Evolutionary conservation across 2,329 filamentous ascomycete species (phyloP).

Genomic region (Fusarium xyrophilum): DNA sequence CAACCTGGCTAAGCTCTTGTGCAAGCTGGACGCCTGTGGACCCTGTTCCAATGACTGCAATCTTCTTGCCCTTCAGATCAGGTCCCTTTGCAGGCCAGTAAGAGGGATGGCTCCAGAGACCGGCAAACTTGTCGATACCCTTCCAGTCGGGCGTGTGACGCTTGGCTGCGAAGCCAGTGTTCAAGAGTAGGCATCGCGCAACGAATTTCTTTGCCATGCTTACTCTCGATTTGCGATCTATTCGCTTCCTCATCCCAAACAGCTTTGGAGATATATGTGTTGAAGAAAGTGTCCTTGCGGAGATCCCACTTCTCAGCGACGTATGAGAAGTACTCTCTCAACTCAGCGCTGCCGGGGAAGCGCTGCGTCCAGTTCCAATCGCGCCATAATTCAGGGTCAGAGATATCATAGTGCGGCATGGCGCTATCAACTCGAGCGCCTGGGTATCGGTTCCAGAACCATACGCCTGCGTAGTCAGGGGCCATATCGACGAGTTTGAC

Average conservation of each 20-base stretch:
- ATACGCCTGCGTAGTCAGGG: neutral
- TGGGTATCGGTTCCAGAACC: neutral
- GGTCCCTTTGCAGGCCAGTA: neutral
- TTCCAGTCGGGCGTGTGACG: neutral
- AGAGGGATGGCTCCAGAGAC: neutral
- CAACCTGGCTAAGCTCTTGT: neutral
- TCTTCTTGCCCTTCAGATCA: neutral
- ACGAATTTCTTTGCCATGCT: neutral
- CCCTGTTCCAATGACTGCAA: neutral
- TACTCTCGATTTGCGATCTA: neutral
- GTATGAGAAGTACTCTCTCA: neutral
- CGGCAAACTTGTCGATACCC: neutral
- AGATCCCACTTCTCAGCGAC: slow-evolving; percentile 8
- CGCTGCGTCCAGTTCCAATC: neutral
- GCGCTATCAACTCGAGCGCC: neutral
- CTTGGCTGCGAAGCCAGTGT: neutral
- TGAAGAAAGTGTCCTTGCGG: slow-evolving; percentile 28
- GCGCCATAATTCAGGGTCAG: neutral
- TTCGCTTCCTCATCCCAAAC: neutral
- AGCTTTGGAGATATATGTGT: slow-evolving; percentile 48
- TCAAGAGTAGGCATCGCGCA: neutral
- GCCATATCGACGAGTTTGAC: neutral
- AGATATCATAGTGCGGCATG: neutral
- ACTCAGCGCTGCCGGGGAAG: neutral
- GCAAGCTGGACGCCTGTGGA: neutral